Evolutionary conservation across 1,139 yeast genomes (phyloP).

Genomic region (Nakaseomyces kungkrabaensis): DNA sequence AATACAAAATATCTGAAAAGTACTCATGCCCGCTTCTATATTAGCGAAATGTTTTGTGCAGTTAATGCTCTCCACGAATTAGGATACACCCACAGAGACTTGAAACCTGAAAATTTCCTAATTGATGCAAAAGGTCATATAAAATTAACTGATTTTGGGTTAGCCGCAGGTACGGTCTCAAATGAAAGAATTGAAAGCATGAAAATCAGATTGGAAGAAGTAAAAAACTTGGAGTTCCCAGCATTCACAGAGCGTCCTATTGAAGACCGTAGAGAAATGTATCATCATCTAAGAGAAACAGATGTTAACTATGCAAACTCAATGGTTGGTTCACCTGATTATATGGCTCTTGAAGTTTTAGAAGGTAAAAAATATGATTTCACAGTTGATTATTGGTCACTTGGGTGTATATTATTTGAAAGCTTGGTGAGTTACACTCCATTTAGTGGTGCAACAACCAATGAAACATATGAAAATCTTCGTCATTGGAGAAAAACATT

Average conservation of each 20-base stretch:
- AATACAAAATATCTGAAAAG: constrained; percentile 90
- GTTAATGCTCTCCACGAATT: constrained; percentile 88
- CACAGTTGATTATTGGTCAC: constrained; percentile 97
- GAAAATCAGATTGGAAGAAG: constrained; percentile 75
- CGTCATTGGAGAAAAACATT: constrained; percentile 88
- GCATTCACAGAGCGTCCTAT: constrained; percentile 58
- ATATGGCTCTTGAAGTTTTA: constrained; percentile 96
- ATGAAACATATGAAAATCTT: constrained; percentile 88
- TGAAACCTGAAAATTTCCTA: constrained; percentile 93
- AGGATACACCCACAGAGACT: constrained; percentile 94
- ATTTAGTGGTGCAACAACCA: constrained; percentile 85
- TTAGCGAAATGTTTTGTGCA: constrained; percentile 93
- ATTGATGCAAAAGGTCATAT: constrained; percentile 94
- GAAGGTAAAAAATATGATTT: constrained; percentile 91
- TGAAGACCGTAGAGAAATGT: constrained; percentile 77
- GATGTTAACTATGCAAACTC: constrained; percentile 82
- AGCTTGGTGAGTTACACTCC: constrained; percentile 95
- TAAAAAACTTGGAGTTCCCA: constrained; percentile 59
- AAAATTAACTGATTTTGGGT: constrained; percentile 92
- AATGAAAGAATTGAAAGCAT: constrained; percentile 89
- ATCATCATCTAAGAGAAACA: constrained; percentile 57
- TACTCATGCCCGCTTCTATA: constrained; percentile 89
- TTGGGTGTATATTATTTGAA: constrained; percentile 91
- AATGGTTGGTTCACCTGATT: constrained; percentile 96
- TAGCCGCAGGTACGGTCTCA: constrained; percentile 94